Evolutionary conservation across 176 grass and related monocot genomes (phyloP), one percentile per base, ranked within the genome.

Genomic region (Stipa capillata): DNA sequence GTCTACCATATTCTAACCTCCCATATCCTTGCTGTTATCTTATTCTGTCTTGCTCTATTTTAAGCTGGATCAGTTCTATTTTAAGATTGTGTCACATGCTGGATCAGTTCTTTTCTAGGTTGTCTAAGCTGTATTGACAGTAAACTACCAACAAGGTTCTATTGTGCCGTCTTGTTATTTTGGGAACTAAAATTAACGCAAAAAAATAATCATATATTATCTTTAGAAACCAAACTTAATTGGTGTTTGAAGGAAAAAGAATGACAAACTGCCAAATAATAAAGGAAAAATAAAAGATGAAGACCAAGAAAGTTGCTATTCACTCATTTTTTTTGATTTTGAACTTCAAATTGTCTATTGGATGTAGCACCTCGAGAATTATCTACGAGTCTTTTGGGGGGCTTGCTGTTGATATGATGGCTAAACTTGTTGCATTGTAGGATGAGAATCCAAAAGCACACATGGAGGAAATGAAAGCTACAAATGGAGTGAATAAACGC

Each of bases 401-500:
- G 34, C 45, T 43, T 49, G 25, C 4, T 58, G 5, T 49, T 72
- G 53, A 49, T 82, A 39, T 72, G 32, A 49, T 60, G 27, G 51
- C 82, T 76, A 53, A 55, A 33, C 37, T 20, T 80, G 15, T 51
- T 65, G 56, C 23, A 34, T 79, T 90, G 79, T 83, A 97, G 94
- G 85, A 84, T 80, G 70, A 69, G 84, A 86, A 85, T 84, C 49
- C 29, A 65, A 69, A 77, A 73, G 65, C 85, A 13, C 57, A 11
- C 37, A 51, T 72, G 65, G 78, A 76, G 62, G 40, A 58, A 65
- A 84, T 71, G 41, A 72, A 61, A 77, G 34, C 36, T 37, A 72
- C 59, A 75, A 74, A 86, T 88, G 86, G 69, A 51, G 59, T 33
- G 28, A 81, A 65, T 25, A 81, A 82, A 50, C 78, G 50, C 13